Evolutionary conservation across 78 protist genomes (phyloP).

Genomic region (Dictyostelium brefeldianum): DNA sequence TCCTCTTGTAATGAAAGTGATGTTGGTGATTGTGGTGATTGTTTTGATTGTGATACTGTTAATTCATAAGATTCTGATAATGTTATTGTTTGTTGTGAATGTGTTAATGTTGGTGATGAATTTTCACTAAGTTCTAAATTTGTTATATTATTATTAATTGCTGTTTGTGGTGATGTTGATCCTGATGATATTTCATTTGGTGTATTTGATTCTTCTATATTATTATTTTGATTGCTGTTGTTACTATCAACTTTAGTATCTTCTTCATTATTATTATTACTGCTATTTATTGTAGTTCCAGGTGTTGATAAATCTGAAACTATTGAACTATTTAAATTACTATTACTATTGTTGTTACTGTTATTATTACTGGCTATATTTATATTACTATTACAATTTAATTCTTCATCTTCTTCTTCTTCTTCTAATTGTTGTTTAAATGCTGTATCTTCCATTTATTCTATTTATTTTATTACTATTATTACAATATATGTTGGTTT

Average conservation of each 20-base stretch:
- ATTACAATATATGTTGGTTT: neutral
- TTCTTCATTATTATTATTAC: neutral
- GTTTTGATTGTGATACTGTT: neutral
- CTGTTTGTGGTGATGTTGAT: neutral
- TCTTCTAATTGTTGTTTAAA: too few relatives aligned
- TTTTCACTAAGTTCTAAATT: neutral
- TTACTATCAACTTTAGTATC: neutral
- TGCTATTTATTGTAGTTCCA: neutral
- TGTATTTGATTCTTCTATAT: too few relatives aligned
- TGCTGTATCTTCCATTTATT: neutral
- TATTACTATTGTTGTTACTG: neutral
- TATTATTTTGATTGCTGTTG: neutral
- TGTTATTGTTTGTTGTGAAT: neutral
- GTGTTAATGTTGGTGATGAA: neutral
- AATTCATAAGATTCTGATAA: neutral
- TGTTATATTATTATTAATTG: neutral
- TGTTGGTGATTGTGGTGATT: neutral
- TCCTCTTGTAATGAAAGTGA: neutral
- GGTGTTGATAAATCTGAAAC: slow-evolving; percentile 10
- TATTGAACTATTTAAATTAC: slow-evolving; percentile 1
- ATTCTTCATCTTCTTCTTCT: too few relatives aligned
- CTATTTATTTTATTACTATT: neutral
- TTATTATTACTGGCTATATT: neutral
- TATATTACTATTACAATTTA: neutral
- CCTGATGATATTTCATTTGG: neutral